Evolutionary conservation across 2,329 filamentous ascomycete genomes (phyloP), one percentile per base, ranked within the genome.

Genomic region (Scedosporium aurantiacum): DNA sequence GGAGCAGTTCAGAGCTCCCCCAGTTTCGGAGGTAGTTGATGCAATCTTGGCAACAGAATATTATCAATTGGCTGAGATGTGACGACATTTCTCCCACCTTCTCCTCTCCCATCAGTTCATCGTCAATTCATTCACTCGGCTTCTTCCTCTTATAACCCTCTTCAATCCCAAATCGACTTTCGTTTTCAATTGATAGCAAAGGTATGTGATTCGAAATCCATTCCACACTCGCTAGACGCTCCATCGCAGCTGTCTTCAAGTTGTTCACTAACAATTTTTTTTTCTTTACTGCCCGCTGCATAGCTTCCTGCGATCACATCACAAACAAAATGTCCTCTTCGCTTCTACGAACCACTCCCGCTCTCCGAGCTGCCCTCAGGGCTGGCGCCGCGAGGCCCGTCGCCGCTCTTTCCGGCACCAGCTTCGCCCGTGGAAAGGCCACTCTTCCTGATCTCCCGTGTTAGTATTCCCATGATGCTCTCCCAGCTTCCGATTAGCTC

Each of bases 381-480:
- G 82, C 87, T 66, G 78, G 81, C 69, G 82, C 84, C 70, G 79
- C 84, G 63, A 84, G 82, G 72, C 80, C 82, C 65, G 76, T 80
- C 62, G 81, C 84, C 68, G 83, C 86, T 70, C 78, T 89, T 70
- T 85, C 87, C 66, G 84, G 85, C 74, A 87, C 87, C 68, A 88
- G 83, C 72, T 95, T 95, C 70, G 82, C 87, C 68, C 87, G 91
- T 70, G 86, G 85, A 77, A 97, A 97, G 81, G 93, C 90, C 60
- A 96, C 92, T 50, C 88, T 99, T 50, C 94, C 94, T 65, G 92
- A 97, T 71, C 86, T 97, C n/a, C 67, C 76, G 27, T 83, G 80
- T 82, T 70, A 69, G 78, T 63, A 54, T 41, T 50, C 23, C 28
- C 6, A 5, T 32, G 5, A n/a, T 14, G 28, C 54, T 5, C 14